phyloP scores from a whole-genome alignment of 1,139 yeast genomes.

The Candida sojae region DNA sequence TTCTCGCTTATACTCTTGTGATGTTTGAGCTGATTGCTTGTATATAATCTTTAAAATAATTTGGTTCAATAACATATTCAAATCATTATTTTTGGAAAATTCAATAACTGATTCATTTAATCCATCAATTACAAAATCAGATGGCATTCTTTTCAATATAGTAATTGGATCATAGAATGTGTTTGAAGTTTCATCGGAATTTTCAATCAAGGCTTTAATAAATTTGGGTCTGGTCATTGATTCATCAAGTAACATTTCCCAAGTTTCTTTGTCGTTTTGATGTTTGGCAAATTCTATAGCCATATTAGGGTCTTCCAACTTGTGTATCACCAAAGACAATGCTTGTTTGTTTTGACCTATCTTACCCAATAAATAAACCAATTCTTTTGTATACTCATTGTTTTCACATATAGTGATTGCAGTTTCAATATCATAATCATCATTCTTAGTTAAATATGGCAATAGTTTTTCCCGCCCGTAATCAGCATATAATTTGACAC shows the following conservation, averaged over 20 bases:
- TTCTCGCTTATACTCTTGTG: slow-evolving; percentile 34
- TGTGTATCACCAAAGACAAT: slow-evolving; percentile 70
- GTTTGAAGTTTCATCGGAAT: slow-evolving; percentile 57
- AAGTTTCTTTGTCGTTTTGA: slow-evolving; percentile 72
- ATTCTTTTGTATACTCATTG: slow-evolving; percentile 58
- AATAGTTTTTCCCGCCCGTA: slow-evolving; percentile 56
- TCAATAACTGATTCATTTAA: slow-evolving; percentile 61
- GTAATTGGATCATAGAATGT: slow-evolving; percentile 65
- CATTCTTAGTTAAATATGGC: slow-evolving; percentile 45
- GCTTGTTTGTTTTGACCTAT: slow-evolving; percentile 83
- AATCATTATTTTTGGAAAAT: slow-evolving; percentile 66
- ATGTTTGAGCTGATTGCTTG: slow-evolving; percentile 53
- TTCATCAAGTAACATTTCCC: slow-evolving; percentile 74
- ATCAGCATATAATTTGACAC: slow-evolving; percentile 64
- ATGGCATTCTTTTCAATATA: slow-evolving; percentile 67
- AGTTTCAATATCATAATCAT: slow-evolving; percentile 64
- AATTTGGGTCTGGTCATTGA: slow-evolving; percentile 74
- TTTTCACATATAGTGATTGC: slow-evolving; percentile 68
- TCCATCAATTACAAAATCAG: slow-evolving; percentile 46
- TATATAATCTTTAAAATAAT: slow-evolving; percentile 64
- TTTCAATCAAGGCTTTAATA: slow-evolving; percentile 70
- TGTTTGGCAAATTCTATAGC: slow-evolving; percentile 82
- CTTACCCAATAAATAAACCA: slow-evolving; percentile 79
- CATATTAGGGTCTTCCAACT: slow-evolving; percentile 72
- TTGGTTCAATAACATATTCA: slow-evolving; percentile 57